A percentile compares a stretch with the other conserved stretches of the same genome.
These are phyloP conservation scores for Citrus cavaleriei DNA, from an alignment of 345 rosid genomes.

Conservation along the genomic window DNA sequence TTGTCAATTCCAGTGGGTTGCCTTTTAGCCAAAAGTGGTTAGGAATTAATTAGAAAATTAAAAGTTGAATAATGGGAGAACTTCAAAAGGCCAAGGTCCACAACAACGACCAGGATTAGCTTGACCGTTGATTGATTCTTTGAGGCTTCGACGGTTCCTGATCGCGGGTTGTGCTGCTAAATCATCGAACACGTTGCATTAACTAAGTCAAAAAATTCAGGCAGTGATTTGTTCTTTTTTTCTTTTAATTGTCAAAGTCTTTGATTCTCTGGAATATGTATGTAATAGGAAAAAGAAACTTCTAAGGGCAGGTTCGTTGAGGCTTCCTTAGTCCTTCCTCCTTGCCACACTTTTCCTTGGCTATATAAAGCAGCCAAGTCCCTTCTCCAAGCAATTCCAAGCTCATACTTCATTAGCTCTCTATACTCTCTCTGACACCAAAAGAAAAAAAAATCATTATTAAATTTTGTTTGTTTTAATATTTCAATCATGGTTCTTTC, in stretches of 20 bases:
- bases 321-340: not conserved
- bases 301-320: not conserved
- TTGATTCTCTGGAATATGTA: not conserved
- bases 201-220: too few relatives aligned
- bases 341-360: not conserved
- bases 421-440: too few relatives aligned
- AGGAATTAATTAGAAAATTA: too few relatives aligned
- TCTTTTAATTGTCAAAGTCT: too few relatives aligned
- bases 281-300: too few relatives aligned
- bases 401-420: too few relatives aligned
- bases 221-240: too few relatives aligned
- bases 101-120: not conserved
- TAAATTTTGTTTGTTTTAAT: not conserved
- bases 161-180: too few relatives aligned
- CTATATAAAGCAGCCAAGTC: not conserved
- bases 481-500: conserved; percentile 55
- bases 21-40: not conserved
- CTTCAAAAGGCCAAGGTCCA: not conserved
- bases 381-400: not conserved
- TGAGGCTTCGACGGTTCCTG: not conserved
- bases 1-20: too few relatives aligned
- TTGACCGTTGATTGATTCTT: not conserved
- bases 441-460: too few relatives aligned
- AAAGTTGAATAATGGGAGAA: too few relatives aligned
- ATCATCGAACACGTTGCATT: not conserved